Conservation (phyloP, 2,329 filamentous ascomycete species). For the Nemania abortiva region DNA sequence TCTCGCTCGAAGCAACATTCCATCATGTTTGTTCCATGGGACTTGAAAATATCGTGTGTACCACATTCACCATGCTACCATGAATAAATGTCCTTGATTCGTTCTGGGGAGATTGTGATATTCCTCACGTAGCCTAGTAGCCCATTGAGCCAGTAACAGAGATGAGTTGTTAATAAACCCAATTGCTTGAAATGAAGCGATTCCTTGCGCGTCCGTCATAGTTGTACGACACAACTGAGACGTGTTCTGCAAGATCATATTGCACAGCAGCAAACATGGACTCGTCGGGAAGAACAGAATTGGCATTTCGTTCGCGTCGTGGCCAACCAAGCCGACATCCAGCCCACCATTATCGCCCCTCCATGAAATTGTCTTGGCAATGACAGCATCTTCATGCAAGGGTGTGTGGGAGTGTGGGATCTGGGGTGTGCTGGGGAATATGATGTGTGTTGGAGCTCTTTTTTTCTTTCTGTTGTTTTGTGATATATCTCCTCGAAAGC, state of each 20-base stretch:
- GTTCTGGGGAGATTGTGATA: conserved; percentile 12
- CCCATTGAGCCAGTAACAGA: conserved; percentile 15
- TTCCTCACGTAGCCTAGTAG: conserved; percentile 18
- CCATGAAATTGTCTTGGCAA: conserved; percentile 33
- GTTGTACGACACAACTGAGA: conserved; percentile 10
- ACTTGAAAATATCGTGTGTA: conserved; percentile 20
- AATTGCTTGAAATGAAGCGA: conserved; percentile 19
- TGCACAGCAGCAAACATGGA: conserved; percentile 28
- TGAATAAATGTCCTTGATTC: conserved; percentile 1
- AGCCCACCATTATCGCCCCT: conserved; percentile 18
- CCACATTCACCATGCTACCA: conserved; percentile 16
- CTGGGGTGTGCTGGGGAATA: neutral
- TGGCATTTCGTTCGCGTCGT: conserved; percentile 12
- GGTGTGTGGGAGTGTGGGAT: neutral
- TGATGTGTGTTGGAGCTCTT: conserved; percentile 1
- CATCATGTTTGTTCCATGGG: conserved; percentile 18
- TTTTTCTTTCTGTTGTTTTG: conserved; percentile 5
- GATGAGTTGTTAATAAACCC: conserved; percentile 13
- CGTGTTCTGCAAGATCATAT: conserved; percentile 38
- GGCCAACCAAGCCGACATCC: conserved; percentile 20
- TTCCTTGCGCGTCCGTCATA: conserved; percentile 16
- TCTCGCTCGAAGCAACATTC: conserved; percentile 21
- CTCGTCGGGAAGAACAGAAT: conserved; percentile 7
- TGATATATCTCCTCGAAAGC: conserved; percentile 26
- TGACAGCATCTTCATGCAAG: conserved; percentile 28